Evolutionary conservation across 1,284 basidiomycete species (phyloP).

Genomic region (Moesziomyces antarcticus): DNA sequence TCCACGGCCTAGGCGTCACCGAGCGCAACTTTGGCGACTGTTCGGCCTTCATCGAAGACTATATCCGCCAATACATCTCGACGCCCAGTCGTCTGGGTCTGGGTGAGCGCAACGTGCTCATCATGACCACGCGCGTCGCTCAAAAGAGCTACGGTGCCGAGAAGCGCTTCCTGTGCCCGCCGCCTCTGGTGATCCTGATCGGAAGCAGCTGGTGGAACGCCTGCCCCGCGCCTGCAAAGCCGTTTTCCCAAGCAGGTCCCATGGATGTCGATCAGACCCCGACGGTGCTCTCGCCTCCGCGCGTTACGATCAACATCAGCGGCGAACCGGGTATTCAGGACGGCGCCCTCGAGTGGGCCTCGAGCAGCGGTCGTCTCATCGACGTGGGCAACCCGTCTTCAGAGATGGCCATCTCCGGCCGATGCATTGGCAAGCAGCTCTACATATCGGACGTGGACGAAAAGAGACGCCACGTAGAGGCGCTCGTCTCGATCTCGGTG

Average conservation of each 20-base stretch:
- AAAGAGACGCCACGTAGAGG: slow-evolving; percentile 59
- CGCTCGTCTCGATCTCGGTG: slow-evolving; percentile 76
- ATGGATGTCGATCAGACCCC: slow-evolving; percentile 41
- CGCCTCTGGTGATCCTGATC: slow-evolving; percentile 92
- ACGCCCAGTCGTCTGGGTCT: slow-evolving; percentile 86
- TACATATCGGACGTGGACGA: slow-evolving; percentile 82
- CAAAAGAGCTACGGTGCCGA: slow-evolving; percentile 97
- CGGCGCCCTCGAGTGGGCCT: slow-evolving; percentile 84
- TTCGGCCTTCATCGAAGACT: slow-evolving; percentile 54
- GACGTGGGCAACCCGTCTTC: slow-evolving; percentile 75
- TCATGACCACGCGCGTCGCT: slow-evolving; percentile 95
- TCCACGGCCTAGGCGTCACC: slow-evolving; percentile 31
- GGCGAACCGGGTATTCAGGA: slow-evolving; percentile 85
- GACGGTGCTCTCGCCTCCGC: slow-evolving; percentile 79
- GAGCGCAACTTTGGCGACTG: slow-evolving; percentile 51
- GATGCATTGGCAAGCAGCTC: slow-evolving; percentile 87
- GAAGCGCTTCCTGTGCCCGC: slow-evolving; percentile 96
- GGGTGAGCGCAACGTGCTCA: slow-evolving; percentile 91
- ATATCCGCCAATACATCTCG: slow-evolving; percentile 74
- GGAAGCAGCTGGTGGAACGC: slow-evolving; percentile 89
- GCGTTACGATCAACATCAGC: slow-evolving; percentile 88
- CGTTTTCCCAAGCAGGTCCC: slow-evolving; percentile 56
- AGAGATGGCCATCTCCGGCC: slow-evolving; percentile 71
- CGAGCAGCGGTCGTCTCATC: slow-evolving; percentile 81
- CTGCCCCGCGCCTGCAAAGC: slow-evolving; percentile 63